Conservation (phyloP, 768 basidiomycete genomes). For the Roridomyces roridus region DNA sequence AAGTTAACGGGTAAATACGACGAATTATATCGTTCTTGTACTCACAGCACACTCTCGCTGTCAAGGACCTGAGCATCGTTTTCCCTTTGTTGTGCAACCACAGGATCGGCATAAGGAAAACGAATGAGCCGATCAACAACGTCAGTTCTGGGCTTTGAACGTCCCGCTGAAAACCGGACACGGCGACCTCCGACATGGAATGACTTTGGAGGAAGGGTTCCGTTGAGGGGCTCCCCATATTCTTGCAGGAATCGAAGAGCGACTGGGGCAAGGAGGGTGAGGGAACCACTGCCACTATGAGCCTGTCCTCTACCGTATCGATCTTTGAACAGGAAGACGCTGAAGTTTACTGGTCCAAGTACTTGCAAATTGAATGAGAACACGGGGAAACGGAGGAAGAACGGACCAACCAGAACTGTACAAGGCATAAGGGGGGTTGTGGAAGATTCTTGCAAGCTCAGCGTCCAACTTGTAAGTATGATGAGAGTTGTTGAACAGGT, state of each 20-base stretch:
- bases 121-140: constrained; percentile 44
- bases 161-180: constrained; percentile 41
- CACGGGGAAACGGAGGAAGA: too few relatives aligned
- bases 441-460: constrained; percentile 51
- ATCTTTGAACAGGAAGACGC: constrained; percentile 53
- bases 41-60: constrained; percentile 14
- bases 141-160: constrained; percentile 33
- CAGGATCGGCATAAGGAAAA: constrained; percentile 50
- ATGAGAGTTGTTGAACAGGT: background rate
- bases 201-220: constrained; percentile 4
- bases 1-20: background rate
- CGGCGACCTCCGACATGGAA: constrained; percentile 38
- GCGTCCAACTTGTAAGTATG: constrained; percentile 11
- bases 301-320: constrained; percentile 28
- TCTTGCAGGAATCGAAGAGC: constrained; percentile 49
- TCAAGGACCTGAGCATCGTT: constrained; percentile 36
- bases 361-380: too few relatives aligned
- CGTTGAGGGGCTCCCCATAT: constrained; percentile 37
- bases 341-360: constrained; percentile 52
- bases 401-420: constrained; percentile 2
- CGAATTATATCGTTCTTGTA: background rate
- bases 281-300: constrained; percentile 49
- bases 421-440: constrained; percentile 44
- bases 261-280: constrained; percentile 54
- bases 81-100: constrained; percentile 39